Evolutionary conservation across 1,139 yeast genomes (phyloP).

Genomic region (Petasospora fabianii): DNA sequence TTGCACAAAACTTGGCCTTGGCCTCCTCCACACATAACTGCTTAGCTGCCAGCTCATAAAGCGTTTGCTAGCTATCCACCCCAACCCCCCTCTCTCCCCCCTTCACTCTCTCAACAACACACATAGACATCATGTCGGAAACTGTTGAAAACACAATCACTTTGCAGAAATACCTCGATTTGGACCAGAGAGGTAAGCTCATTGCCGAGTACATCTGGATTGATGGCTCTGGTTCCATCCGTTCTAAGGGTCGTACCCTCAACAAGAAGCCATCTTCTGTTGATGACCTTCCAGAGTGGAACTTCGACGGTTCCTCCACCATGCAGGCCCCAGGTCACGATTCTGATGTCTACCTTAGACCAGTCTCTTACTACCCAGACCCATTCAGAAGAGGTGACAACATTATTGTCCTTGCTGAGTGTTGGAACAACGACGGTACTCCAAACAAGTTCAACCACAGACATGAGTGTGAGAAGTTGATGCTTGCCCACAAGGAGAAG

Average conservation of each 20-base stretch:
- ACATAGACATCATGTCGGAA: constrained; percentile 25
- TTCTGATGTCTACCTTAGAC: constrained; percentile 92
- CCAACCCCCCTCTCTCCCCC: neutral
- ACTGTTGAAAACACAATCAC: constrained; percentile 66
- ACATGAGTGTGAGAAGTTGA: constrained; percentile 93
- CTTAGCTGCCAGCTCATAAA: constrained; percentile 1
- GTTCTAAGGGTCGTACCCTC: constrained; percentile 93
- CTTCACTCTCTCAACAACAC: no score
- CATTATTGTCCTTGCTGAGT: constrained; percentile 89
- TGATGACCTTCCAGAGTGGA: constrained; percentile 97
- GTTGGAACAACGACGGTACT: constrained; percentile 98
- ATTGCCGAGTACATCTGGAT: constrained; percentile 98
- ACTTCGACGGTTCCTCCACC: constrained; percentile 98
- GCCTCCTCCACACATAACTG: neutral
- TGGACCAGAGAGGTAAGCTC: constrained; percentile 81
- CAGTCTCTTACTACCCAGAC: constrained; percentile 90
- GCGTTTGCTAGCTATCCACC: constrained; percentile 4
- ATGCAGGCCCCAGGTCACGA: constrained; percentile 98
- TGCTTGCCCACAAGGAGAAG: constrained; percentile 86
- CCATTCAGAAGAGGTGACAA: constrained; percentile 98
- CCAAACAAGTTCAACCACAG: constrained; percentile 98
- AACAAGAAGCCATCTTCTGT: constrained; percentile 61
- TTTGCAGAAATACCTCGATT: constrained; percentile 74
- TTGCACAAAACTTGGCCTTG: constrained; percentile 5
- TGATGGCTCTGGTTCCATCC: constrained; percentile 86